Percentiles rank a stretch among this genome's conserved stretches.
phyloP scores from a whole-genome alignment of 2,329 filamentous ascomycete genomes.

The Sclerotinia minor region DNA sequence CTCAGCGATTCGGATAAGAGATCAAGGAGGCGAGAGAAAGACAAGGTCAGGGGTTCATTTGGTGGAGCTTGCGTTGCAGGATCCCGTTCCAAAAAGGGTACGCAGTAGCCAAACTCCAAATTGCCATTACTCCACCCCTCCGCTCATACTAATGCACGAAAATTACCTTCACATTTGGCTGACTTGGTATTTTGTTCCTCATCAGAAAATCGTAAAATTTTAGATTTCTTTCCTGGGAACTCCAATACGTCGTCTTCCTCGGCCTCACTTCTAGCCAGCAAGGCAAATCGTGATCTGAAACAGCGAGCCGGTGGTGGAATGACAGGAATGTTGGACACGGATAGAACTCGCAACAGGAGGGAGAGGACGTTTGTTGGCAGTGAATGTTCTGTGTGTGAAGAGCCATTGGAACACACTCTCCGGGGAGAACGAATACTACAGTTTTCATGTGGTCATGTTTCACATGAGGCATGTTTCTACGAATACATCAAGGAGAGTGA shows the following conservation, averaged over 20 bases:
- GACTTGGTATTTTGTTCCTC: conserved; percentile 25
- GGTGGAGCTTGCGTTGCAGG: conserved; percentile 39
- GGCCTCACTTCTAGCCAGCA: conserved; percentile 26
- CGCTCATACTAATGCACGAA: conserved; percentile 24
- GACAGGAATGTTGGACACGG: conserved; percentile 69
- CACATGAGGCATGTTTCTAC: conserved; percentile 97
- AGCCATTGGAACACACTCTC: conserved; percentile 92
- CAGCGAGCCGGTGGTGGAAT: conserved; percentile 46
- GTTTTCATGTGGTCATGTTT: conserved; percentile 95
- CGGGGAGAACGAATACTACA: conserved; percentile 92
- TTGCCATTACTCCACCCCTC: conserved; percentile 30
- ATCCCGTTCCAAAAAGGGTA: conserved; percentile 39
- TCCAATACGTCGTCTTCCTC: conserved; percentile 26
- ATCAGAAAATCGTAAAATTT: conserved; percentile 25
- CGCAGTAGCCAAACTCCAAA: conserved; percentile 31
- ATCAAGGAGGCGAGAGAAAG: conserved; percentile 37
- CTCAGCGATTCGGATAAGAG: conserved; percentile 37
- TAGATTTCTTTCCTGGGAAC: conserved; percentile 25
- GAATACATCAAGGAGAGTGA: conserved; percentile 96
- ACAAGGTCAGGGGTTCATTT: conserved; percentile 34
- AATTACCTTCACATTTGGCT: conserved; percentile 25
- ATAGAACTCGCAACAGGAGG: conserved; percentile 75
- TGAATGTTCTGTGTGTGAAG: conserved; percentile 94
- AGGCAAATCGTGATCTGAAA: conserved; percentile 33
- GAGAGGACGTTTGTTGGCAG: conserved; percentile 94